Base-by-base conservation (phyloP, 257 asterid species). In the Solanum medicagineum region DNA sequence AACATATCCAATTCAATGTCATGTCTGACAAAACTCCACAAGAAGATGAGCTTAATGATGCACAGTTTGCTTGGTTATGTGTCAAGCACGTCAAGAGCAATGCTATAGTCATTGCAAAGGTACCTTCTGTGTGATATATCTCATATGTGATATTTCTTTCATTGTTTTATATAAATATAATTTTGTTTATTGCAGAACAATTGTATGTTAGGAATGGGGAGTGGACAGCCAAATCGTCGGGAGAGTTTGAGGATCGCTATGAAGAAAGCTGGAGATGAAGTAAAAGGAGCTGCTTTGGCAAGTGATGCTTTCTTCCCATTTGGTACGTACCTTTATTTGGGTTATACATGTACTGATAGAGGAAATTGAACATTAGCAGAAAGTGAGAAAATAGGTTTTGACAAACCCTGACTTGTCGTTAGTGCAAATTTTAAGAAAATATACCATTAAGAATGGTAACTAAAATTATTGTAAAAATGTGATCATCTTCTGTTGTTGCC, bases 71-170 rank as follows among this genome's bases (percentile, higher is more conserved):
- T 70, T 96, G 97, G 98, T 91, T 93, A 63, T 96, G 99, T 22
- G 98, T 92, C 84, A 96, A 96, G 93, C 99, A 96, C 74, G 99
- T 96, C 70, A 96, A 96, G 92, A 96, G 99, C 95, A 96, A 94
- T 82, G 98, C 98, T 70, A 94, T 96, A 62, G 99, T 93, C 54
- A 91, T 96, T 89, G 98, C 94, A 3, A 96, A 96, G 97, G 99
- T 94, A 24, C n/a, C 68, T 26, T 84, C 0, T 54, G 24, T 51
- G 47, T 53, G 29, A 29, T 77, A 26, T 84, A 10, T 20, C 70
- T 4, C 6, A 84, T 29, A 22, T 2, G 45, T 66, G 49, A 22
- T 42, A 13, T 9, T 85, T 53, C n/a, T 63, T 80, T 65, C n/a
- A 53, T 26, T 75, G n/a, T 22, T 68, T 63, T 81, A 69, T 81